Conservation (phyloP, 2,329 filamentous ascomycete species). For the Dryadomyces quercivorus region DNA sequence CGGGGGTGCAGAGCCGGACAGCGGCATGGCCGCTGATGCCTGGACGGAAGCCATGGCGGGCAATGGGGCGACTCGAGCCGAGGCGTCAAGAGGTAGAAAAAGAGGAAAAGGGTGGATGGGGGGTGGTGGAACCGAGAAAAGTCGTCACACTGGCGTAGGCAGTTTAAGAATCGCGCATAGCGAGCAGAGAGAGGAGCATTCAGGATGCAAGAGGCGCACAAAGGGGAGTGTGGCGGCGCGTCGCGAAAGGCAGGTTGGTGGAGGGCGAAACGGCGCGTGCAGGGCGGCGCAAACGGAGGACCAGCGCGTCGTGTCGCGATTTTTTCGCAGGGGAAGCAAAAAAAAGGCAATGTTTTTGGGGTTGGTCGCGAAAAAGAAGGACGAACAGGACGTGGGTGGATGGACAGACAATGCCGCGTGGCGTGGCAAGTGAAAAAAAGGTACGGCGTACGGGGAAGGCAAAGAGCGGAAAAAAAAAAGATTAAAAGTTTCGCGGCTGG, state of each 20-base stretch:
- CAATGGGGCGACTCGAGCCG: neutral
- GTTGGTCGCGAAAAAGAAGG: neutral
- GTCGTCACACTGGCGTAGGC: neutral
- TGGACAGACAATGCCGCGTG: neutral
- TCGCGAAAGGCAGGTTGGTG: neutral
- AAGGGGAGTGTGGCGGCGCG: neutral
- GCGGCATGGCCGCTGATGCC: slow-evolving; percentile 52
- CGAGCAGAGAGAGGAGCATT: neutral
- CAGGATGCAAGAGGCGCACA: neutral
- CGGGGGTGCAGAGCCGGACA: slow-evolving; percentile 50
- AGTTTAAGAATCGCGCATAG: slow-evolving; percentile 4
- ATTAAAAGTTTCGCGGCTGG: neutral
- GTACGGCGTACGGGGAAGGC: neutral
- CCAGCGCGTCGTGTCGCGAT: slow-evolving; percentile 7
- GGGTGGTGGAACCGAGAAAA: neutral
- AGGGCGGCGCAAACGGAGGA: neutral
- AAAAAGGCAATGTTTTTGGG: neutral
- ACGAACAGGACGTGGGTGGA: neutral
- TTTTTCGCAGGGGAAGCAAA: neutral
- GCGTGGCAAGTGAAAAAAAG: neutral
- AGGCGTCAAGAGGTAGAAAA: too few species aligned
- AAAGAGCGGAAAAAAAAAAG: neutral
- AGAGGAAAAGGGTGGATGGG: neutral
- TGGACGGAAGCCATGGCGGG: slow-evolving; percentile 70
- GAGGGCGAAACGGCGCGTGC: neutral